Percentiles rank a stretch among this genome's conserved stretches.
Evolutionary conservation across 2,329 filamentous ascomycete genomes (phyloP).

Genomic region (Colletotrichum liaoningense): DNA sequence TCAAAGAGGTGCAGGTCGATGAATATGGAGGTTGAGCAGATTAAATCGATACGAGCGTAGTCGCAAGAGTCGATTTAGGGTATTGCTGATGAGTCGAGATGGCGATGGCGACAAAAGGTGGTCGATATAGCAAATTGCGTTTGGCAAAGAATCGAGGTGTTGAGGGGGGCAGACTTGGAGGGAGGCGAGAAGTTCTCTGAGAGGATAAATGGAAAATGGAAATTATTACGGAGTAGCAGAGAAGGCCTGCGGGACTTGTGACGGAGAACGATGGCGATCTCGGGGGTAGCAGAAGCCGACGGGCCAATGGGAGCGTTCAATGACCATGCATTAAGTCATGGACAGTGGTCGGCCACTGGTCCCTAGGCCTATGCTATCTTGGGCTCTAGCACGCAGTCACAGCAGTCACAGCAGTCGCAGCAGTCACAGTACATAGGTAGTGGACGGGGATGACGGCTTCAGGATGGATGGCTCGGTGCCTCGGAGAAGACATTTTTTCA

Average conservation of each 20-base stretch:
- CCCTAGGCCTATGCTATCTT: not conserved
- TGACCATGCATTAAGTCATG: conserved; percentile 35
- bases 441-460: too few species aligned
- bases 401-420: not conserved
- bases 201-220: conserved; percentile 23
- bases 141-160: not conserved
- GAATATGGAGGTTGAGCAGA: conserved; percentile 9
- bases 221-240: not conserved
- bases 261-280: conserved; percentile 38
- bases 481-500: conserved; percentile 36
- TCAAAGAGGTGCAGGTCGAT: not conserved
- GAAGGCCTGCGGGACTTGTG: conserved; percentile 35
- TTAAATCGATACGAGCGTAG: conserved; percentile 20
- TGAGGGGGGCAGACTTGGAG: conserved; percentile 11
- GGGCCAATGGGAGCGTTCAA: conserved; percentile 34
- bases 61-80: conserved; percentile 10
- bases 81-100: conserved; percentile 7
- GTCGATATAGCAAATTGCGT: conserved; percentile 15
- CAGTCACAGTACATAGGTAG: too few species aligned
- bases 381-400: conserved; percentile 13
- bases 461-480: conserved; percentile 29
- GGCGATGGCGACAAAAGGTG: conserved; percentile 30
- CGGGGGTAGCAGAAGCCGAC: conserved; percentile 25
- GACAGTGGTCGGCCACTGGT: not conserved
- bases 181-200: conserved; percentile 30